These are phyloP conservation scores for Teratosphaeria nubilosa DNA, from an alignment of 2,329 filamentous ascomycete genomes.

Conservation along the genomic window DNA sequence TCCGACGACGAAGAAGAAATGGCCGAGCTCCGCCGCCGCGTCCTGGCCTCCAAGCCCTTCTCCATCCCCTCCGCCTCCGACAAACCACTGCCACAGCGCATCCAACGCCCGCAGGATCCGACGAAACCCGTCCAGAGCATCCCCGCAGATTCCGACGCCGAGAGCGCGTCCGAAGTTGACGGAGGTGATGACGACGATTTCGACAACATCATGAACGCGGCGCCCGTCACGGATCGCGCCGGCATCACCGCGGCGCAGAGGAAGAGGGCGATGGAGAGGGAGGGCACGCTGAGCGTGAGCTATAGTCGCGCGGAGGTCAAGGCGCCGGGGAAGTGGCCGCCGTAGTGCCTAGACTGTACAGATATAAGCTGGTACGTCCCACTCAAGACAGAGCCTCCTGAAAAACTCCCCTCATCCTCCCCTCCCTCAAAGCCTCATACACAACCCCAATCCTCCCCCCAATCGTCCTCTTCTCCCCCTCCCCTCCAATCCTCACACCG, in stretches of 20 bases:
- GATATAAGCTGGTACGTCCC: not conserved
- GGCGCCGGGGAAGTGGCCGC: constrained; percentile 38
- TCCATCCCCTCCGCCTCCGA: constrained; percentile 43
- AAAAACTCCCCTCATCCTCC: constrained; percentile 9
- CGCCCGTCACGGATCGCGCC: constrained; percentile 75
- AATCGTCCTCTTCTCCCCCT: constrained; percentile 9
- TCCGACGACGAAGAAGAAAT: constrained; percentile 76
- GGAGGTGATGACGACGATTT: constrained; percentile 64
- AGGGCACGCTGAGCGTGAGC: constrained; percentile 33
- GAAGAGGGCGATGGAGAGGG: constrained; percentile 39
- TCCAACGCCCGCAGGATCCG: constrained; percentile 45
- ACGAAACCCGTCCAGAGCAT: constrained; percentile 32
- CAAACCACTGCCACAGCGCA: constrained; percentile 46
- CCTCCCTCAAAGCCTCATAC: constrained; percentile 17
- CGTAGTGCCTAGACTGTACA: not conserved
- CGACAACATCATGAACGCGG: constrained; percentile 86
- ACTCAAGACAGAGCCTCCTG: constrained; percentile 8
- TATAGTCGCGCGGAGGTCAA: constrained; percentile 40
- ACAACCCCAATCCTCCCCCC: constrained; percentile 13
- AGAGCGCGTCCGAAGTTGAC: constrained; percentile 62
- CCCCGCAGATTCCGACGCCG: constrained; percentile 50
- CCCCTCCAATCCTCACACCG: not conserved
- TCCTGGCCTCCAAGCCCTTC: constrained; percentile 88
- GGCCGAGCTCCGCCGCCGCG: constrained; percentile 80
- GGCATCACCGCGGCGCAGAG: constrained; percentile 58